A percentile compares a stretch with the other conserved stretches of the same genome.
Conservation (phyloP, 192 early-diverging fungal species). For the Coemansia aciculifera region DNA sequence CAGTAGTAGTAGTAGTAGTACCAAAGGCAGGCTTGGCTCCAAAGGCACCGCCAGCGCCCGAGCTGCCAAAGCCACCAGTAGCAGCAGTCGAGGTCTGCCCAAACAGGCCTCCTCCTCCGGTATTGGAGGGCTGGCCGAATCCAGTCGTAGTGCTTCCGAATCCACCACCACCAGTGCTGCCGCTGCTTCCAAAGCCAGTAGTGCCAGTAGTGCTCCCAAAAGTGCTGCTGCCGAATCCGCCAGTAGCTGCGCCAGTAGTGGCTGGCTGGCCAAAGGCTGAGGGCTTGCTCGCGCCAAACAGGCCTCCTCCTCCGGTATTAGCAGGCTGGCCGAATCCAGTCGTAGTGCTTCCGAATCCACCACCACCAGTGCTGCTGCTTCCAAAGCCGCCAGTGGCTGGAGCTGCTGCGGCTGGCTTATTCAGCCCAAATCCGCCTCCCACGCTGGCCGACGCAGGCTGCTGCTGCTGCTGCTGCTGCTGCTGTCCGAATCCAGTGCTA, state of each 20-base stretch:
- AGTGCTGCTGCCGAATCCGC: slow-evolving; percentile 33
- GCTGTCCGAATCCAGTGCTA: slow-evolving; percentile 20
- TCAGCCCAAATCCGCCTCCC: slow-evolving; percentile 8
- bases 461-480: neutral
- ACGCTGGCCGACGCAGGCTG: slow-evolving; percentile 4
- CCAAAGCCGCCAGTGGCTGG: slow-evolving; percentile 8
- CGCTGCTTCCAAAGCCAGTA: slow-evolving; percentile 7
- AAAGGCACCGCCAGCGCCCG: slow-evolving; percentile 19
- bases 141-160: slow-evolving; percentile 11
- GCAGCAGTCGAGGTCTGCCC: slow-evolving; percentile 5
- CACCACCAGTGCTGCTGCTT: slow-evolving; percentile 4
- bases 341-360: slow-evolving; percentile 13
- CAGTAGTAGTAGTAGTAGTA: slow-evolving; percentile 10
- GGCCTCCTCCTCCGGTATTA: slow-evolving; percentile 3
- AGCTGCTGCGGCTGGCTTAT: neutral
- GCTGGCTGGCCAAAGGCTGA: slow-evolving; percentile 50
- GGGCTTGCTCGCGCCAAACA: slow-evolving; percentile 43
- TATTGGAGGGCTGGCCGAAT: neutral
- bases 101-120: neutral
- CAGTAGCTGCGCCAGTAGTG: neutral
- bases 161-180: slow-evolving; percentile 1
- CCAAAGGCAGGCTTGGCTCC: slow-evolving; percentile 33
- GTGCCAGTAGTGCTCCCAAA: neutral
- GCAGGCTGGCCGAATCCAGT: slow-evolving; percentile 43
- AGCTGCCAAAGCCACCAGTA: slow-evolving; percentile 8